Conservation (phyloP, 2,329 filamentous ascomycete genomes). For the Westerdykella aurantiaca region DNA sequence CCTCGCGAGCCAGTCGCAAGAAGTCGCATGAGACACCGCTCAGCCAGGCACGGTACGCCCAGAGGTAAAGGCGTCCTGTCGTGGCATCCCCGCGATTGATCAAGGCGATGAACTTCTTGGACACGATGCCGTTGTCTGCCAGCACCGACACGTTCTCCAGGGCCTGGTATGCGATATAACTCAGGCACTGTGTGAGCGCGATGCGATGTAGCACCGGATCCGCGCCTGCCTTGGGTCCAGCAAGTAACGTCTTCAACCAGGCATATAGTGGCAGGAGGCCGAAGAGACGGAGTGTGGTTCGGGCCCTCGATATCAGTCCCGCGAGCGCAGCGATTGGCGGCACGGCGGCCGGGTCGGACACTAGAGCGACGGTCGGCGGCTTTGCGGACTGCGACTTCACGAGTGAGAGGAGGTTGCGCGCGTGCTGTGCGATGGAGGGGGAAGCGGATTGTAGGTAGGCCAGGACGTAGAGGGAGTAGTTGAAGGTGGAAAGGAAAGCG, state of each 20-base stretch:
- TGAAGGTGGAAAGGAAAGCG: slow-evolving; percentile 44
- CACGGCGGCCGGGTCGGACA: slow-evolving; percentile 26
- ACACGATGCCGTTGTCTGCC: slow-evolving; percentile 38
- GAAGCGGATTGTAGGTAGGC: slow-evolving; percentile 40
- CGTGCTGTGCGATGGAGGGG: slow-evolving; percentile 23
- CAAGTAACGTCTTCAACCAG: slow-evolving; percentile 38
- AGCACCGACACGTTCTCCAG: slow-evolving; percentile 42
- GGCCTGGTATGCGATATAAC: slow-evolving; percentile 42
- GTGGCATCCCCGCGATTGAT: slow-evolving; percentile 34
- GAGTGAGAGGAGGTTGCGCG: slow-evolving; percentile 28
- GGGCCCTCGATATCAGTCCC: slow-evolving; percentile 37
- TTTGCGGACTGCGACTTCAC: slow-evolving; percentile 26
- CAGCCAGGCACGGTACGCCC: slow-evolving; percentile 41
- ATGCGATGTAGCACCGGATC: slow-evolving; percentile 41
- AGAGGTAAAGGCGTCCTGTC: slow-evolving; percentile 36
- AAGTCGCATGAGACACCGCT: slow-evolving; percentile 42
- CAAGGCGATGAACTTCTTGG: slow-evolving; percentile 29
- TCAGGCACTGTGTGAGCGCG: slow-evolving; percentile 37
- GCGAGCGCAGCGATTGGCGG: slow-evolving; percentile 32
- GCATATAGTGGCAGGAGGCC: slow-evolving; percentile 42
- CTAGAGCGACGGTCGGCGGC: slow-evolving; percentile 19
- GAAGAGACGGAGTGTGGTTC: slow-evolving; percentile 42
- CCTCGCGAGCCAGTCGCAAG: slow-evolving; percentile 38
- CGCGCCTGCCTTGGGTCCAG: slow-evolving; percentile 39
- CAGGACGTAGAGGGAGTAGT: slow-evolving; percentile 44